These are phyloP conservation scores for Cercospora zeae-maydis DNA, from an alignment of 2,329 filamentous ascomycete species.

Conservation along the genomic window DNA sequence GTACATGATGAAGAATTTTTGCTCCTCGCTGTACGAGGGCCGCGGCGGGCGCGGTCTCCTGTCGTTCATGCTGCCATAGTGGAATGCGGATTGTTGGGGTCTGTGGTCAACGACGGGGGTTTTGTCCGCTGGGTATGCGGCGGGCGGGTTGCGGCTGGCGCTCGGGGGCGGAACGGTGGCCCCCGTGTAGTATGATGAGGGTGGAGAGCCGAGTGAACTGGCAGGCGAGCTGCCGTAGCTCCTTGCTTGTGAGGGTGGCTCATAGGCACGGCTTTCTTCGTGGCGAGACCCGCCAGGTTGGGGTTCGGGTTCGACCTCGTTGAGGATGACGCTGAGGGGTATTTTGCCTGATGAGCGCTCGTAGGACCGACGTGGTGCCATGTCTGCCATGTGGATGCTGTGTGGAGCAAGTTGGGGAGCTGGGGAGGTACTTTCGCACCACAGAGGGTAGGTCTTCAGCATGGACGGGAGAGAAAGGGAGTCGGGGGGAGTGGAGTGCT, in stretches of 20 bases:
- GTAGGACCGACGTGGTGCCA: slow-evolving; percentile 6
- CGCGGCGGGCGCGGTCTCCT: slow-evolving; percentile 28
- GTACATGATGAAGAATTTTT: slow-evolving; percentile 37
- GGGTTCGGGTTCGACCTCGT: slow-evolving; percentile 4
- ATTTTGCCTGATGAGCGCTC: slow-evolving; percentile 16
- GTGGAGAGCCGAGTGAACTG: slow-evolving; percentile 9
- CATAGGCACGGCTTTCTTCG: background rate
- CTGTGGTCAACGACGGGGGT: background rate
- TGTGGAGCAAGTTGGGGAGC: background rate
- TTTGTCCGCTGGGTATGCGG: background rate
- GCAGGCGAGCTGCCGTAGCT: slow-evolving; percentile 7
- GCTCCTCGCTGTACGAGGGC: slow-evolving; percentile 35
- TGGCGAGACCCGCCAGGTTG: background rate
- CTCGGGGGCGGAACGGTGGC: background rate
- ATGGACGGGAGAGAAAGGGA: background rate
- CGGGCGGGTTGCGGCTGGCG: background rate
- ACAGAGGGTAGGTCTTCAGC: background rate
- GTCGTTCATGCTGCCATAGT: slow-evolving; percentile 7
- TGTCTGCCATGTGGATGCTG: slow-evolving; percentile 1
- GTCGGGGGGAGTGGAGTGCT: background rate
- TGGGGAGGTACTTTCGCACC: background rate
- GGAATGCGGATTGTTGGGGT: background rate
- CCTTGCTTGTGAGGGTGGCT: slow-evolving; percentile 5
- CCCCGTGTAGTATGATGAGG: slow-evolving; percentile 2
- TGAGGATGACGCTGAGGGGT: slow-evolving; percentile 15